Evolutionary conservation across 306 rosid genomes (phyloP).

Genomic region (Prunus davidiana): DNA sequence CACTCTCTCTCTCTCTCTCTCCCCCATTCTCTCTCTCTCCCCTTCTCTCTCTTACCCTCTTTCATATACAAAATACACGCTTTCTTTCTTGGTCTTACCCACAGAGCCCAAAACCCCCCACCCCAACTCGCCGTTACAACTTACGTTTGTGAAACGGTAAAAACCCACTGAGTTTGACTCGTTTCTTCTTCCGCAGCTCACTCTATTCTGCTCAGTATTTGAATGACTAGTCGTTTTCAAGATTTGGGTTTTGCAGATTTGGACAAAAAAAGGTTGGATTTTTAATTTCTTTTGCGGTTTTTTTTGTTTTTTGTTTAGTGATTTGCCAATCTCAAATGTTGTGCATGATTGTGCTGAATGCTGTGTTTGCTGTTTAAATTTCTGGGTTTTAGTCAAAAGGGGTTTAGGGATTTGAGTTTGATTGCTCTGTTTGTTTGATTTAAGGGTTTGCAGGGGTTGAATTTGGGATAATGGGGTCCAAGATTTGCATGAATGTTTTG

Average conservation of each 20-base stretch:
- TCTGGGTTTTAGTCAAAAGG: constrained; percentile 25
- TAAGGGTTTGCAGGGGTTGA: constrained; percentile 23
- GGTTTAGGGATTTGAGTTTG: constrained; percentile 52
- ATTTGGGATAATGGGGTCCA: constrained; percentile 65
- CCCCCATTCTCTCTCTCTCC: constrained; percentile 16
- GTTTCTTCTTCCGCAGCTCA: constrained; percentile 17
- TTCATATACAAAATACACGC: constrained; percentile 25
- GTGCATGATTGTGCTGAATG: constrained; percentile 1
- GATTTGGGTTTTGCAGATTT: constrained; percentile 18
- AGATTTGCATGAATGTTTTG: constrained; percentile 59
- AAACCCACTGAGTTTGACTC: constrained; percentile 28
- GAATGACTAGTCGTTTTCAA: constrained; percentile 21
- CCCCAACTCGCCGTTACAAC: constrained; percentile 31
- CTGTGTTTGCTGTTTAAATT: constrained; percentile 2
- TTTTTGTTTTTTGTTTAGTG: not conserved
- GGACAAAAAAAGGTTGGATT: constrained; percentile 12
- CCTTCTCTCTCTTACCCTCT: not conserved
- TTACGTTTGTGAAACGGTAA: not conserved
- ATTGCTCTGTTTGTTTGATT: constrained; percentile 27
- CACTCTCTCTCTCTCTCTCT: constrained; percentile 51
- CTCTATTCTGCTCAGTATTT: constrained; percentile 1
- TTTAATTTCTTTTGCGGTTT: not conserved
- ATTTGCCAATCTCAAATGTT: not conserved
- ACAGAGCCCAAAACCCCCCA: not conserved
- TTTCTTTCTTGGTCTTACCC: constrained; percentile 54